Evolutionary conservation across 2,329 filamentous ascomycete species (phyloP), one percentile per base, ranked within the genome.

Genomic region (Ceratocystis eucalypticola): DNA sequence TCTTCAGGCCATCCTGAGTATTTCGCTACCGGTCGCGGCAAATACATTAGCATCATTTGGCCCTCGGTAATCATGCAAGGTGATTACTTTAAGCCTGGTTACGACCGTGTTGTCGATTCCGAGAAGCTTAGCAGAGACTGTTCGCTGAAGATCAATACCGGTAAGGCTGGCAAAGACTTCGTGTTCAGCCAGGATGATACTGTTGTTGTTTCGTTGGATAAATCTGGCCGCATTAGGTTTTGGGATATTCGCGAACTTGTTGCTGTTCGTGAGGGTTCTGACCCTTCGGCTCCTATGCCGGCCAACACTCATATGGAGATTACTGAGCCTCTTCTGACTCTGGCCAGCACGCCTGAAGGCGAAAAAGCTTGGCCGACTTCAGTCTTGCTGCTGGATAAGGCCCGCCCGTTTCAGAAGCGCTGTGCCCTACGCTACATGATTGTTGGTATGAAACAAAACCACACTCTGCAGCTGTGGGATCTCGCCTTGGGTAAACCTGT

Each of bases 321-420:
- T 68, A 91, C 89, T 71, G 87, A 91, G 70, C 92, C 94, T 4
- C 76, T 97, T 69, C 84, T 94, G 78, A 95, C 90, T 37, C 84
- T 96, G 71, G 88, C 87, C 57, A 96, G 92, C 61, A 93, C 89
- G 5, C 88, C 89, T 6, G 88, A 93, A 63, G 86, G 86, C 33
- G 94, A 96, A 75, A 96, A 97, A 79, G 92, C 92, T 3, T 96
- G 92, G 87, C 93, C 95, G 5, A 97, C 93, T 2, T 97, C 94
- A 28, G 90, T 99, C 67, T 83, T 96, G 74, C 88, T 99, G 76
- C 86, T 99, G 71, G 94, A 99, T 78, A 99, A 97, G 80, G 86
- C 92, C 76, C 89, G 92, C 69, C 91, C 94, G 59, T 96, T 95
- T 76, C 84, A 87, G 77, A 96, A 94, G 78, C 88, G 89, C 68